phyloP scores from a whole-genome alignment of 371 early-diverging fungal genomes.

The Syncephalastrum contaminatum region DNA sequence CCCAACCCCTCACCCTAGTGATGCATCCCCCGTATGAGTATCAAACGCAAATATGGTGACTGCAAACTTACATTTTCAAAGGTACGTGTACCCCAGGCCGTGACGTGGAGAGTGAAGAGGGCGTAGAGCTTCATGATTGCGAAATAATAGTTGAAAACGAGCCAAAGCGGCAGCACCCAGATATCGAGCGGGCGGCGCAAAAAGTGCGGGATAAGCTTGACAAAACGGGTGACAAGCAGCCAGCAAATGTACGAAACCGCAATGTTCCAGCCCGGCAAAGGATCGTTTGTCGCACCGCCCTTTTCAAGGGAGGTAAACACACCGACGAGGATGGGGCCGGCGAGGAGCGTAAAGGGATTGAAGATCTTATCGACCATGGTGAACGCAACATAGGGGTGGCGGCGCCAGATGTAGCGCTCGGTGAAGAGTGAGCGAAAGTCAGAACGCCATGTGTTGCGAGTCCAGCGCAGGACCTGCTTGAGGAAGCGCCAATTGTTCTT shows the following conservation, averaged over 20 bases:
- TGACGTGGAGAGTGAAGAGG: constrained; percentile 61
- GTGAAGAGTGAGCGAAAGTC: constrained; percentile 64
- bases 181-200: constrained; percentile 60
- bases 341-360: constrained; percentile 68
- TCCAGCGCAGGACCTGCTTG: constrained; percentile 71
- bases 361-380: constrained; percentile 75
- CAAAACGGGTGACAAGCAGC: constrained; percentile 56
- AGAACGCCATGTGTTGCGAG: constrained; percentile 73
- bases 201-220: constrained; percentile 64
- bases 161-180: constrained; percentile 57
- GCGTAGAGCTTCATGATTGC: constrained; percentile 65
- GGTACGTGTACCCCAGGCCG: constrained; percentile 65
- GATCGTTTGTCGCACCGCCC: constrained; percentile 15
- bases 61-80: constrained; percentile 11
- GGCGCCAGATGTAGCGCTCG: constrained; percentile 62
- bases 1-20: constrained; percentile 14
- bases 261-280: constrained; percentile 52
- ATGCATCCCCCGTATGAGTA: neutral
- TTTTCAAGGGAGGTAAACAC: constrained; percentile 24
- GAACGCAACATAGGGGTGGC: constrained; percentile 71
- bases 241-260: constrained; percentile 55
- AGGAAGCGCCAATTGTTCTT: constrained; percentile 75
- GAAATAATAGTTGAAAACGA: constrained; percentile 65
- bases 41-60: neutral
- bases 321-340: constrained; percentile 63